A percentile compares a stretch with the other conserved stretches of the same genome.
Evolutionary conservation across 306 rosid species (phyloP).

Genomic region (Biancaea sappan): DNA sequence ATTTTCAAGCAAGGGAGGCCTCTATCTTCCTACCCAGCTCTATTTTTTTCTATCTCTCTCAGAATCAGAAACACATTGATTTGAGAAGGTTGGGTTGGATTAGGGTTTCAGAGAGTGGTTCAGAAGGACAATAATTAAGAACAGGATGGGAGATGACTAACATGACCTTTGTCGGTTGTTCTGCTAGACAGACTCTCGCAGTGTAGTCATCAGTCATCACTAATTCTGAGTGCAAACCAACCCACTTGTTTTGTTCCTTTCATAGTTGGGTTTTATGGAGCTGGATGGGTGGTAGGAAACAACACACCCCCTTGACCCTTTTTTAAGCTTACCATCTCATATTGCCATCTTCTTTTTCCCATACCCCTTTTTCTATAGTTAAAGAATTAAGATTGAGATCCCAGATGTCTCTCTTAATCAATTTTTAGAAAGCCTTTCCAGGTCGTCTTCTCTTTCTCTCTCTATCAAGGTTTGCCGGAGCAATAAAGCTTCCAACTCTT

Average conservation of each 20-base stretch:
- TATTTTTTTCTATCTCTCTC: background rate
- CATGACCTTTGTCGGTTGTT: constrained; percentile 82
- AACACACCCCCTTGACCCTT: constrained; percentile 29
- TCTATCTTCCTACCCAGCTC: background rate
- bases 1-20: constrained; percentile 21
- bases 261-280: constrained; percentile 41
- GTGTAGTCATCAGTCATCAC: constrained; percentile 44
- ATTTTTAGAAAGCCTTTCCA: constrained; percentile 12
- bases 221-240: constrained; percentile 43
- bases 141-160: constrained; percentile 73
- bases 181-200: constrained; percentile 41
- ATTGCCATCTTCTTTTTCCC: background rate
- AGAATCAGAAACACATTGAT: constrained; percentile 40
- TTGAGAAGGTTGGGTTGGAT: constrained; percentile 32
- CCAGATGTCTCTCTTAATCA: constrained; percentile 35
- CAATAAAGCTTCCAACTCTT: constrained; percentile 43
- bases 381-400: constrained; percentile 20
- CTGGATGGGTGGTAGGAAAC: constrained; percentile 87
- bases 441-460: background rate
- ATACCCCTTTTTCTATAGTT: constrained; percentile 25
- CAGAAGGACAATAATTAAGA: constrained; percentile 64
- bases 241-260: constrained; percentile 47
- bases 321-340: background rate
- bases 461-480: constrained; percentile 36
- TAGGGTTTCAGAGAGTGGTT: constrained; percentile 49